Evolutionary conservation across 208 protist species (phyloP), one percentile per base, ranked within the genome.

Genomic region (Entamoeba moshkovskii): DNA sequence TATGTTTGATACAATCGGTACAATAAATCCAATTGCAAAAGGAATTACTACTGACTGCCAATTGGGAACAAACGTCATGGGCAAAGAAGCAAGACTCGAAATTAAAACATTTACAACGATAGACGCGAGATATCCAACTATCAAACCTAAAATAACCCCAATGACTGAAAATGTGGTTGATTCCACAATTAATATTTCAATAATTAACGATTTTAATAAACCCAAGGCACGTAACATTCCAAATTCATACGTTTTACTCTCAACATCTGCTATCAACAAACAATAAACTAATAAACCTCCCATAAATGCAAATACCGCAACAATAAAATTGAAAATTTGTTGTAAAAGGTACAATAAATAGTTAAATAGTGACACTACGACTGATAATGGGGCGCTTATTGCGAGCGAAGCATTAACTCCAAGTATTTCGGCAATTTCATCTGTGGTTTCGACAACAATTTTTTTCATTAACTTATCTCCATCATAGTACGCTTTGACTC

Each of bases 211-310:
- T 66, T 97, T 96, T 44, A 94, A 92, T 96, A 99, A 97, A 91
- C 98, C 98, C 66, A 98, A 96, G 11, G 98, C 97, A 49, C 98
- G 95, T 4, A 99, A 95, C 97, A 99, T 98, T 93, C 98, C 98
- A 93, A 98, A 97, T 94, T 99, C 98, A 95, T 98, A 99, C 91
- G 98, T 98, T 48, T 98, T 98, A 94, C 98, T 97, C 92, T 98
- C 97, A 0, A 97, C 97, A 95, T 99, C 97, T 52, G 96, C 96
- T 16, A 98, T 95, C 0, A 99, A 95, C 8, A 99, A 94, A 42
- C 97, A 96, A 94, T 97, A 98, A 46, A 99, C 97, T 46, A 99
- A 96, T 8, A 98, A 94, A 25, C 94, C 93, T 46, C 97, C 96
- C 0, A 99, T 96, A n/a, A 98, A 92, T 13, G 98, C 94, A 73